Evolutionary conservation across 805 yeast genomes (phyloP), one percentile per base, ranked within the genome.

Genomic region (Candida pini): DNA sequence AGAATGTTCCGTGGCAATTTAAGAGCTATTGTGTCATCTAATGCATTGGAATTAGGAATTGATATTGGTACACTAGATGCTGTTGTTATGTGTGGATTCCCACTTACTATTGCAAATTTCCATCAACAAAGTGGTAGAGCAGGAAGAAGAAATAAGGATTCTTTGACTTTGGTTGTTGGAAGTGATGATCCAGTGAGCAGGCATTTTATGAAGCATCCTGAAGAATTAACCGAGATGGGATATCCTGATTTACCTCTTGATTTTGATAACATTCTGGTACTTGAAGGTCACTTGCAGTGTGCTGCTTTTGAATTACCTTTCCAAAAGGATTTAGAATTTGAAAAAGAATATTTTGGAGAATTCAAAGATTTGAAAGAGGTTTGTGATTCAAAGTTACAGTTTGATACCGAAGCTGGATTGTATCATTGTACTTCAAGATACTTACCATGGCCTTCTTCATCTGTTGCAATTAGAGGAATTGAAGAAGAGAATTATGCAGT

Each of bases 41-140:
- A 89, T 58, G 98, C 99, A 0, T 63, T 92, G 38, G 99, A 92
- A 53, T 69, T 92, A 31, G 99, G 99, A 39, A 85, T 92, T 33
- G 98, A 92, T 65, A 82, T 92, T 41, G 95, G 97, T 32, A 84
- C 82, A 10, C 64, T 92, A 30, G 98, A 92, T 58, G 88, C 95
- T 1, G 97, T 89, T 0, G 61, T 92, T 2, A 77, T 88, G 63
- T 86, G 95, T 51, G 97, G 97, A 0, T 92, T 92, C 43, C 99
- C 99, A 0, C 64, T 77, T 15, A 83, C 95, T 34, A 69, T 88
- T 39, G 79, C 94, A 32, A 87, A 87, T 41, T 74, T 92, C 53
- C 86, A 89, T 48, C 99, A 92, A 59, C 98, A 92, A 53, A 81
- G 92, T 64, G 99, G 99, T 24, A 71, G 99, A 51, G 97, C 96